Evolutionary conservation across 208 protist species (phyloP), one percentile per base, ranked within the genome.

Genomic region (Wallacemonas rigidus): DNA sequence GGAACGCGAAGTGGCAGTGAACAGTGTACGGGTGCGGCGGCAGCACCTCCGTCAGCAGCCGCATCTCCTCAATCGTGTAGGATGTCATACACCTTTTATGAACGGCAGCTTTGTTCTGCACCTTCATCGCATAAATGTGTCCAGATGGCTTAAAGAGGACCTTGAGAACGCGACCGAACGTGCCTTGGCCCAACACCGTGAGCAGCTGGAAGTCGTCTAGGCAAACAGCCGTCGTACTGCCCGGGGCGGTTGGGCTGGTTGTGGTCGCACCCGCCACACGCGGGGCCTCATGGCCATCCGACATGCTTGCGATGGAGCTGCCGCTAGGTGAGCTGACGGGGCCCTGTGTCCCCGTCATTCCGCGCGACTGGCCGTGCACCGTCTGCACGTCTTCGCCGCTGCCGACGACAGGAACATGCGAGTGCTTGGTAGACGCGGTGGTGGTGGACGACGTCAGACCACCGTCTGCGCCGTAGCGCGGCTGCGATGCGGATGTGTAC

Each of bases 111-210:
- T 97, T 97, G 74, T 86, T 90, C 61, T 97, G 76, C 17, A 97
- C 85, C 76, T 98, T 98, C 91, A 98, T 97, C 7, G 95, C 95
- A 74, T 95, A 97, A 26, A 93, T 81, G 65, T 83, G 79, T 35
- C 72, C 79, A 12, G 76, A 85, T 6, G 80, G 71, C 71, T 77
- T 77, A 51, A 82, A 70, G 35, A 79, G 70, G 36, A 98, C 96
- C 73, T 98, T 95, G 38, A 98, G 87, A 26, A 99, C 97, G 50
- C 97, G 95, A n/a, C 96, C 96, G 75, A 99, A 98, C 47, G 92
- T 95, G 39, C 97, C 97, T 40, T 86, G 82, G 17, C 97, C 97
- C 17, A 99, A 72, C 5, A 97, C 83, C 0, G 86, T 95, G 36
- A 98, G 68, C 6, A 97, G 79, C 56, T 94, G 71, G 85, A 98